phyloP scores from a whole-genome alignment of 2,329 filamentous ascomycete genomes.

The Endoconidiophora laricicola region DNA sequence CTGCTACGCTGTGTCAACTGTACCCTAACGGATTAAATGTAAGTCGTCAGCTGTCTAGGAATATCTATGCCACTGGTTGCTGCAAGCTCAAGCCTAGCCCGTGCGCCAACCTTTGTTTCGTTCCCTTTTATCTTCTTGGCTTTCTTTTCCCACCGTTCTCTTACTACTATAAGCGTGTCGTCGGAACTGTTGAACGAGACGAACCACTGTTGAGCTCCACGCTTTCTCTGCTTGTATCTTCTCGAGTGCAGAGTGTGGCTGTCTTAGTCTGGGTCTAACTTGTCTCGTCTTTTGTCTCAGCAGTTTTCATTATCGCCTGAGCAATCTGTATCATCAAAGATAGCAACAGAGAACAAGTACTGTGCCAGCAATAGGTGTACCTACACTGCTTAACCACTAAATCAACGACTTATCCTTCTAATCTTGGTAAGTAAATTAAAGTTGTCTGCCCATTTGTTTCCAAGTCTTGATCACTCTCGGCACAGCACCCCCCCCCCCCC shows the following conservation, averaged over 20 bases:
- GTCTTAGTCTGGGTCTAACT: not conserved
- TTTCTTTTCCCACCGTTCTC: not conserved
- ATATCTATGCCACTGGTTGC: too few species aligned
- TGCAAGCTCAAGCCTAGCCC: too few species aligned
- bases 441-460: too few species aligned
- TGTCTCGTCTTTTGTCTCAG: not conserved
- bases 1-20: too few species aligned
- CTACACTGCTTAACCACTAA: not conserved
- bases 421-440: too few species aligned
- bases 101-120: not conserved
- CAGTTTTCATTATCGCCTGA: too few species aligned
- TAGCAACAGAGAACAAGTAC: not conserved
- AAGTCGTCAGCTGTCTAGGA: not conserved
- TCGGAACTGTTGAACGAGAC: too few species aligned
- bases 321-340: not conserved
- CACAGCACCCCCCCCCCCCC: too few species aligned
- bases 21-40: too few species aligned
- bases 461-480: too few species aligned
- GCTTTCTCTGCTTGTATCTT: too few species aligned
- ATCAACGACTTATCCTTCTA: not conserved
- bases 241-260: not conserved
- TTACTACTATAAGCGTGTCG: not conserved
- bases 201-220: too few species aligned
- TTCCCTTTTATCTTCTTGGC: not conserved
- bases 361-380: not conserved